Percentiles rank a stretch among this genome's conserved stretches.
These are phyloP conservation scores for Sisymbrium irio DNA, from an alignment of 345 rosid species.

Conservation along the genomic window DNA sequence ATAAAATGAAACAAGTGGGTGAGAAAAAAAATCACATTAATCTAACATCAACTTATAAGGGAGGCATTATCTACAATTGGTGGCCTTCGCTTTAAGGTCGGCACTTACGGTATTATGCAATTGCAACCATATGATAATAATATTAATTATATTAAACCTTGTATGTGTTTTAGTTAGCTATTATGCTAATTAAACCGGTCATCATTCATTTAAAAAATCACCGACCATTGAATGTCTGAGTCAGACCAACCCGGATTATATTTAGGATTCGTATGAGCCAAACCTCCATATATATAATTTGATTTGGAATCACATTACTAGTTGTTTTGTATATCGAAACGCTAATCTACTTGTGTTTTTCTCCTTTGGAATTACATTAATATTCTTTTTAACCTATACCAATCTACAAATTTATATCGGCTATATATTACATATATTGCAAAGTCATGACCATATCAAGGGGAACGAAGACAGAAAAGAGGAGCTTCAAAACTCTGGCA, in stretches of 20 bases:
- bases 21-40: neutral
- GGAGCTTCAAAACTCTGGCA: too few relatives aligned
- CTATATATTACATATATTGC: too few relatives aligned
- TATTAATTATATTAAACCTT: neutral
- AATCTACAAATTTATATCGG: neutral
- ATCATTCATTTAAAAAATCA: neutral
- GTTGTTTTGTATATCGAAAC: neutral
- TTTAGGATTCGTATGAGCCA: neutral
- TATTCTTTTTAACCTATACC: neutral
- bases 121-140: neutral
- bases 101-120: slow-evolving; percentile 17
- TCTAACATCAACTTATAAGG: slow-evolving; percentile 1
- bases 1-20: slow-evolving; percentile 28
- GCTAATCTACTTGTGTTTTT: neutral
- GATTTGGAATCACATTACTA: slow-evolving; percentile 1
- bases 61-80: slow-evolving; percentile 13
- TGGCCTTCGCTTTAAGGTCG: slow-evolving; percentile 29
- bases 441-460: neutral
- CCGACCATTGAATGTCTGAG: slow-evolving; percentile 10
- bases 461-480: too few relatives aligned
- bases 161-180: neutral
- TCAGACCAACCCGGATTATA: neutral
- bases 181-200: neutral
- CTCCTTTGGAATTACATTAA: slow-evolving; percentile 5
- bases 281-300: neutral